Evolutionary conservation across 768 basidiomycete genomes (phyloP).

Genomic region (Hypsizygus marmoreus): DNA sequence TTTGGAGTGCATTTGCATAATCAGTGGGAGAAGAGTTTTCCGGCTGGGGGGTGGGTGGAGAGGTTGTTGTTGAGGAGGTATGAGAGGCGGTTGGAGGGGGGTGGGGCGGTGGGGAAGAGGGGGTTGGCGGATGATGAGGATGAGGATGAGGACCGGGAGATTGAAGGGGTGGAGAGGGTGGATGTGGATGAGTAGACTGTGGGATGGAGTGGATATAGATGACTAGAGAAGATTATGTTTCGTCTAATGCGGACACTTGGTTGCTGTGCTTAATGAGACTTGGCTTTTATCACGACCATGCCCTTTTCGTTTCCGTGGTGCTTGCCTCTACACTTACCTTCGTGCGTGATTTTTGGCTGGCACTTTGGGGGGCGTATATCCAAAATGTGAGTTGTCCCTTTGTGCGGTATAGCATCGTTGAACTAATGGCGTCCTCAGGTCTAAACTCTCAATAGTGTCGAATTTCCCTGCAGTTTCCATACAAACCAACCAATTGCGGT

Average conservation of each 20-base stretch:
- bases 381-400: too few species aligned
- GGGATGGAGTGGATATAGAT: background rate
- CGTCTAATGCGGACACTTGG: constrained; percentile 12
- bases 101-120: constrained; percentile 7
- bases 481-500: too few species aligned
- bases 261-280: constrained; percentile 12
- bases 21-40: constrained; percentile 91
- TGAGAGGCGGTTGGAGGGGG: constrained; percentile 46
- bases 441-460: too few species aligned
- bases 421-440: too few species aligned
- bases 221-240: constrained; percentile 5
- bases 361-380: too few species aligned
- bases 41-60: constrained; percentile 84
- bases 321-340: too few species aligned
- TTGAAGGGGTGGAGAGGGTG: background rate
- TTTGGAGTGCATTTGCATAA: constrained; percentile 95
- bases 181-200: background rate
- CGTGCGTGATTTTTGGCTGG: too few species aligned
- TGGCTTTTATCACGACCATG: constrained; percentile 5
- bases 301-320: too few species aligned
- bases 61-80: constrained; percentile 70
- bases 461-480: too few species aligned
- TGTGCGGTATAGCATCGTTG: too few species aligned
- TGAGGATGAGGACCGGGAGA: constrained; percentile 3
- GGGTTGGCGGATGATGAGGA: background rate